Evolutionary conservation across 345 rosid species (phyloP), one percentile per base, ranked within the genome.

Genomic region (Camelina hispida): DNA sequence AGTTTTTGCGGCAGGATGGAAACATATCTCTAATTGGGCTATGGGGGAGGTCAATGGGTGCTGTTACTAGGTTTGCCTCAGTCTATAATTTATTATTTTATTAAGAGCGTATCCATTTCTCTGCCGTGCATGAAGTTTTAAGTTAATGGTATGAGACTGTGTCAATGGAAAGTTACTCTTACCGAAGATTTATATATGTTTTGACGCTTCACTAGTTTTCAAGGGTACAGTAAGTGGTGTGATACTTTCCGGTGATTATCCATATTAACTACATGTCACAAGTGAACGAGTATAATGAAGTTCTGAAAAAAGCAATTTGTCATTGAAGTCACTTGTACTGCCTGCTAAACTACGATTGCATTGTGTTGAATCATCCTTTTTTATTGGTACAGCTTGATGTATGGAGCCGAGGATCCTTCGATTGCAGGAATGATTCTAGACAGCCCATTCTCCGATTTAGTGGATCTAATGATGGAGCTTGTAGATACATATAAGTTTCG

Each of bases 41-140:
- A 73, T 93, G 98, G 97, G 98, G 98, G 54, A 96, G 93, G 53
- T 91, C 98, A 74, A 91, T 93, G 98, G 98, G 97, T 58, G 91
- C 98, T 59, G 97, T 89, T 62, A 88, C 98, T 60, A 91, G 97
- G 98, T 91, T 68, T 18, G 72, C 40, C 70, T 46, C 76, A 34
- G 65, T 42, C 56, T 67, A 68, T 79, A 40, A 18, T 15, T 35
- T 66, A 5, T 35, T 16, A 35, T 11, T 43, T 16, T 42, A 34
- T 10, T 51, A 12, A 66, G 67, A 74, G 37, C 9, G 13, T 38
- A 18, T 57, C 50, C 35, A 18, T 17, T 65, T 20, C 47, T 14
- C 78, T 12, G 18, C 22, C 14, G 25, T 50, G 16, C 54, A 48
- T 74, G 13, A 66, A 57, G 23, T 23, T 25, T 74, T 9, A 2